phyloP scores from a whole-genome alignment of 179 eudicot genomes.

The Sideroxylon spinosum region DNA sequence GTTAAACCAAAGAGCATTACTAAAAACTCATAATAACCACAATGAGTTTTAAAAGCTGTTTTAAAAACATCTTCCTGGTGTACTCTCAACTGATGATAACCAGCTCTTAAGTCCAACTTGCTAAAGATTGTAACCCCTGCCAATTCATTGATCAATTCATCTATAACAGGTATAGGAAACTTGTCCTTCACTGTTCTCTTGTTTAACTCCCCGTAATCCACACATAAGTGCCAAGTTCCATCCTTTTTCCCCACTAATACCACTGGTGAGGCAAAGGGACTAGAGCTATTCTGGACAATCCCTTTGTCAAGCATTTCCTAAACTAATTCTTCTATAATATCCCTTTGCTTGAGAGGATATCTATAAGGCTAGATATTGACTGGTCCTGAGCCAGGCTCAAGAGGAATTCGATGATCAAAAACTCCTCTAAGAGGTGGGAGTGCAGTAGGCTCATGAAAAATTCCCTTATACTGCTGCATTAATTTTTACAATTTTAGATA shows the following conservation, averaged over 20 bases:
- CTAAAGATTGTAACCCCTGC: background rate
- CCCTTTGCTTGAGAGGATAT: background rate
- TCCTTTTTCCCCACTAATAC: constrained; percentile 4
- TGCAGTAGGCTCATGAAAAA: too few relatives aligned
- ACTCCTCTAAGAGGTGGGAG: too few relatives aligned
- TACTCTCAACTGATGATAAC: background rate
- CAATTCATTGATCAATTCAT: background rate
- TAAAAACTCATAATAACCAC: background rate
- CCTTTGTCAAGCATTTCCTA: background rate
- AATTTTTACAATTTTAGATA: too few relatives aligned
- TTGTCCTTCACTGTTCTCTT: background rate
- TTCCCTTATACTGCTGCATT: too few relatives aligned
- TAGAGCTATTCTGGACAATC: background rate
- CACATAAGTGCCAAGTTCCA: background rate
- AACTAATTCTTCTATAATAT: background rate
- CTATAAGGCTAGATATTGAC: background rate
- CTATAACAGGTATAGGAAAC: background rate
- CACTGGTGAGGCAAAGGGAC: constrained; percentile 3
- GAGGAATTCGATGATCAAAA: too few relatives aligned
- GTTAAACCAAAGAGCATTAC: background rate
- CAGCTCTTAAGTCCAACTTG: background rate
- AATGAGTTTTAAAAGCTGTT: background rate
- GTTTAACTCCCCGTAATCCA: background rate
- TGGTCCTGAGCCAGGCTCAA: background rate
- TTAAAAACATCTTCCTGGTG: background rate